Percentiles rank a stretch among this genome's conserved stretches.
Conservation (phyloP, 2,329 filamentous ascomycete species). For the Plenodomus tracheiphilus region DNA sequence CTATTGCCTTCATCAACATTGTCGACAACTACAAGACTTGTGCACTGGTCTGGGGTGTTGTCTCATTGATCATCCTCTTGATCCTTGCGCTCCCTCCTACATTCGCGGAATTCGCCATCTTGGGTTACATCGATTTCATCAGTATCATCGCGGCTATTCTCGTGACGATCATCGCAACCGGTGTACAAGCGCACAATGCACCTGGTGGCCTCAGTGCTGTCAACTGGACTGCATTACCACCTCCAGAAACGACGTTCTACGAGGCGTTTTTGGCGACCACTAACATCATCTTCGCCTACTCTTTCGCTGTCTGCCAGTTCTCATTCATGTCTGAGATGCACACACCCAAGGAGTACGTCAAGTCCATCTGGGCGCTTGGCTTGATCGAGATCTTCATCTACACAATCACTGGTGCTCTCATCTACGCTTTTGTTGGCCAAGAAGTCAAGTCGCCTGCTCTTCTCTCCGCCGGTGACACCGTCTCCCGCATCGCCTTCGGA, state of each 20-base stretch:
- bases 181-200: slow-evolving; percentile 43
- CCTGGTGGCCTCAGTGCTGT: slow-evolving; percentile 32
- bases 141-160: slow-evolving; percentile 68
- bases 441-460: slow-evolving; percentile 67
- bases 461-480: slow-evolving; percentile 60
- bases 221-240: slow-evolving; percentile 40
- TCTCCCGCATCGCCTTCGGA: slow-evolving; percentile 73
- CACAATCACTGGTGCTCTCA: slow-evolving; percentile 68
- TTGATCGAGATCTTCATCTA: slow-evolving; percentile 64
- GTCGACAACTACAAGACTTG: slow-evolving; percentile 62
- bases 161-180: slow-evolving; percentile 70
- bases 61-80: slow-evolving; percentile 64
- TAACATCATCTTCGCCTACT: slow-evolving; percentile 36
- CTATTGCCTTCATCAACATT: slow-evolving; percentile 67
- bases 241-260: slow-evolving; percentile 61
- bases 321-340: slow-evolving; percentile 69
- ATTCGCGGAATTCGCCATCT: slow-evolving; percentile 64
- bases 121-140: slow-evolving; percentile 60
- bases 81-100: slow-evolving; percentile 65
- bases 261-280: slow-evolving; percentile 57
- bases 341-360: slow-evolving; percentile 64
- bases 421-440: slow-evolving; percentile 69
- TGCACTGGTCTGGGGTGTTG: slow-evolving; percentile 66
- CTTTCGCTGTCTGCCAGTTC: slow-evolving; percentile 70
- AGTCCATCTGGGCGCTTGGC: slow-evolving; percentile 59